These are phyloP conservation scores for Lolium perenne DNA, from an alignment of 176 grass and related monocot species.

Conservation along the genomic window DNA sequence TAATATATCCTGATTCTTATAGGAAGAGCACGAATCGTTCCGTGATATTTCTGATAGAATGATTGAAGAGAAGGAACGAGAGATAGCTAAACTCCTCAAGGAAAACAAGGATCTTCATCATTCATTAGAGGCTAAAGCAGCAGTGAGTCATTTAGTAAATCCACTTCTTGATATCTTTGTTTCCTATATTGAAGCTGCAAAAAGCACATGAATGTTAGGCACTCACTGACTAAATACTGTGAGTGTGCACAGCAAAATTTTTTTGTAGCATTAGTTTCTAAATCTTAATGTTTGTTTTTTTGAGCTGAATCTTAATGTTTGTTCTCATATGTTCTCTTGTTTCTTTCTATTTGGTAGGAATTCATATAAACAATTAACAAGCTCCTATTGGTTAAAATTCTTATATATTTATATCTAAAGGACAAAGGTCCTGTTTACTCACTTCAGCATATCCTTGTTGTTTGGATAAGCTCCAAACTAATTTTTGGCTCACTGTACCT, in stretches of 20 bases:
- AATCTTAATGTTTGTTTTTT: background rate
- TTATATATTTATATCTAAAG: background rate
- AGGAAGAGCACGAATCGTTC: constrained; percentile 96
- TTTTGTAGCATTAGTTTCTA: background rate
- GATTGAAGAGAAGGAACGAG: constrained; percentile 90
- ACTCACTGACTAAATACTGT: constrained; percentile 12
- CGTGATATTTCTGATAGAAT: constrained; percentile 93
- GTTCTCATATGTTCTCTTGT: constrained; percentile 12
- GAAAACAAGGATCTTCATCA: constrained; percentile 81
- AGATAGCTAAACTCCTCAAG: constrained; percentile 73
- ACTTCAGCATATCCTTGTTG: background rate
- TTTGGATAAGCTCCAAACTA: background rate
- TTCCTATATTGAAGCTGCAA: constrained; percentile 19
- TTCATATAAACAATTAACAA: constrained; percentile 30
- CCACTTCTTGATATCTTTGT: constrained; percentile 33
- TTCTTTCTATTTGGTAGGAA: background rate
- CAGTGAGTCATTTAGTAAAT: constrained; percentile 45
- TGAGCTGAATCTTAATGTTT: background rate
- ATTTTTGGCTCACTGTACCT: background rate
- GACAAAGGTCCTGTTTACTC: background rate
- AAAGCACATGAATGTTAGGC: constrained; percentile 4
- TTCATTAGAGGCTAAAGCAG: constrained; percentile 69
- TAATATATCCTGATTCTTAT: constrained; percentile 38
- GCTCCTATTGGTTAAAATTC: background rate
- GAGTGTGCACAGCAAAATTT: background rate